A percentile compares a stretch with the other conserved stretches of the same genome.
Evolutionary conservation across 164 flowering plant genomes (phyloP).

Genomic region (Taxillus chinensis): DNA sequence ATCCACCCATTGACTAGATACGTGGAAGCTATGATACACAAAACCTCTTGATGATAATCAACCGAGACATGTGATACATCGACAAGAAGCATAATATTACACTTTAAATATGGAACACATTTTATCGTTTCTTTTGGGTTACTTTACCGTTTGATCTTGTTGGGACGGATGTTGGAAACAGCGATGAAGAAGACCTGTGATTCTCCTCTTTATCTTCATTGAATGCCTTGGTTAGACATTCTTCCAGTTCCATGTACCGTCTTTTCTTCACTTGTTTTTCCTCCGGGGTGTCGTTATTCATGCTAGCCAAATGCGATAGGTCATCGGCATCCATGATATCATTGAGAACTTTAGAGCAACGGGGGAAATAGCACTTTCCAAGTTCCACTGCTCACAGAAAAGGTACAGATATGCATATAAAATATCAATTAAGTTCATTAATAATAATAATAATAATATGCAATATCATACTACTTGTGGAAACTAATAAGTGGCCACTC

Average conservation of each 20-base stretch:
- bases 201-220: constrained; percentile 55
- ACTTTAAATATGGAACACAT: no score
- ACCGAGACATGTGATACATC: no score
- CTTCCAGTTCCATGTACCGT: constrained; percentile 62
- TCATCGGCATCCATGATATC: constrained; percentile 72
- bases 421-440: no score
- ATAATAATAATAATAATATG: no score
- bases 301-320: constrained; percentile 36
- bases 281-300: constrained; percentile 31
- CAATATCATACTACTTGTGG: no score
- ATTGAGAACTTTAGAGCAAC: constrained; percentile 68
- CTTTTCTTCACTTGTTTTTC: constrained; percentile 40
- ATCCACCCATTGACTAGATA: no score
- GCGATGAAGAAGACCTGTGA: constrained; percentile 24
- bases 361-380: constrained; percentile 78
- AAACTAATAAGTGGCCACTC: no score
- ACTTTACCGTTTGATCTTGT: constrained; percentile 21
- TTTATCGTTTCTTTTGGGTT: constrained; percentile 3
- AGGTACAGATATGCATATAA: not conserved
- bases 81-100: no score
- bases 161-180: constrained; percentile 33
- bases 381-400: constrained; percentile 50
- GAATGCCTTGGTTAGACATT: constrained; percentile 47
- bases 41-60: not conserved
- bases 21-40: not conserved